These are phyloP conservation scores for Podaxis mareebaensis DNA, from an alignment of 768 basidiomycete genomes.

Conservation along the genomic window DNA sequence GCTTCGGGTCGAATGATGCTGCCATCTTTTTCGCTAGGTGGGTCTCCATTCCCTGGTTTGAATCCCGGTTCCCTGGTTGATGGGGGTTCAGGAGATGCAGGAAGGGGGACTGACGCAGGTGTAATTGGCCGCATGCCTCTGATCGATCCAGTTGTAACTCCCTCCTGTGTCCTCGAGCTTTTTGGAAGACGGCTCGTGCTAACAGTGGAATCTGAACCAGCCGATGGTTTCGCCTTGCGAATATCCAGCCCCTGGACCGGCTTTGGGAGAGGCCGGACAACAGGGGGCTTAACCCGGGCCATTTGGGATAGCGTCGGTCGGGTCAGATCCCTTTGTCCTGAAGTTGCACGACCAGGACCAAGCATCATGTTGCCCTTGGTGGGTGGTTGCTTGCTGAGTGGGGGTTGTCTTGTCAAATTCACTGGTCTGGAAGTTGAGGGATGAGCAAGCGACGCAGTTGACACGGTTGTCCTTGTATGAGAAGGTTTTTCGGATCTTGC, in stretches of 20 bases:
- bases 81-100: constrained; percentile 33
- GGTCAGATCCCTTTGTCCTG: constrained; percentile 17
- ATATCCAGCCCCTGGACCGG: constrained; percentile 15
- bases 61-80: neutral
- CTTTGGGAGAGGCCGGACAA: constrained; percentile 17
- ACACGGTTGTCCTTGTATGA: neutral
- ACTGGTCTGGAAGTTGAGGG: constrained; percentile 1
- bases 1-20: neutral
- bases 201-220: neutral
- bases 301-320: constrained; percentile 31
- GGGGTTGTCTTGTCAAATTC: constrained; percentile 1
- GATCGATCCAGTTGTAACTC: constrained; percentile 9
- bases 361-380: neutral
- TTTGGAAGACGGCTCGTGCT: neutral
- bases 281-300: constrained; percentile 25
- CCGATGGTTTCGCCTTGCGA: neutral
- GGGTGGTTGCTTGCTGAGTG: neutral
- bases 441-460: neutral
- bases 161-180: neutral
- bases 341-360: neutral
- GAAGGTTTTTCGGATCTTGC: neutral
- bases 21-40: neutral
- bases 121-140: constrained; percentile 23
- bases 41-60: neutral
- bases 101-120: constrained; percentile 36